Conservation (phyloP, 306 rosid genomes). For the Adenanthera pavonina region DNA sequence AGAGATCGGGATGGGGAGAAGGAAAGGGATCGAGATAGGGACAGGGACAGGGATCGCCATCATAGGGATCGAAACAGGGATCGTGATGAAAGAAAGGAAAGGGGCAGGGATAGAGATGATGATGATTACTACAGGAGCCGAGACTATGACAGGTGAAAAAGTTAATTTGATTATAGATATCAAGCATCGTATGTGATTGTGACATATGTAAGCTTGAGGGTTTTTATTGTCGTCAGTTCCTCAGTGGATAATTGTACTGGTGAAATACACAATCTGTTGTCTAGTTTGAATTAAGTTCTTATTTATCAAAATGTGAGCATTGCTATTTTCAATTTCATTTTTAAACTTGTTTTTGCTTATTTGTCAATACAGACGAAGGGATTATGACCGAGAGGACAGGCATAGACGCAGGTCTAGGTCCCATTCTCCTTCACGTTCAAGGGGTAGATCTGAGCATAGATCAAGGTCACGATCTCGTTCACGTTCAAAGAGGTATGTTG, state of each 20-base stretch:
- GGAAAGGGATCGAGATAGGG: conserved; percentile 58
- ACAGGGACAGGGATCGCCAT: conserved; percentile 63
- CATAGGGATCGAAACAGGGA: conserved; percentile 76
- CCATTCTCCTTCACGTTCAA: conserved; percentile 48
- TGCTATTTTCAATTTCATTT: neutral
- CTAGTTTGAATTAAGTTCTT: neutral
- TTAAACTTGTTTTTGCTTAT: neutral
- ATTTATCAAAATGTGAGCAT: neutral
- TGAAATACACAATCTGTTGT: neutral
- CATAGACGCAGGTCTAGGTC: conserved; percentile 74
- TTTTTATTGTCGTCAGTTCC: conserved; percentile 5
- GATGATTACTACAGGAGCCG: conserved; percentile 70
- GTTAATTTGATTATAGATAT: conserved; percentile 7
- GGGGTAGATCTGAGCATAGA: conserved; percentile 74
- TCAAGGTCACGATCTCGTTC: conserved; percentile 90
- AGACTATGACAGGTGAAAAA: conserved; percentile 73
- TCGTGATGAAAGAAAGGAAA: conserved; percentile 79
- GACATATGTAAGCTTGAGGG: neutral
- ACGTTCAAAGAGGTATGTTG: conserved; percentile 87
- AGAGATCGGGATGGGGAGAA: conserved; percentile 52
- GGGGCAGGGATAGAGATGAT: conserved; percentile 80
- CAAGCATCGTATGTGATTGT: conserved; percentile 8
- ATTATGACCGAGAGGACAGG: conserved; percentile 81
- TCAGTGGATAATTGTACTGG: neutral
- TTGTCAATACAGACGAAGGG: conserved; percentile 66